These are phyloP conservation scores for Nidula niveotomentosa DNA, from an alignment of 1,284 basidiomycete species.

Conservation along the genomic window DNA sequence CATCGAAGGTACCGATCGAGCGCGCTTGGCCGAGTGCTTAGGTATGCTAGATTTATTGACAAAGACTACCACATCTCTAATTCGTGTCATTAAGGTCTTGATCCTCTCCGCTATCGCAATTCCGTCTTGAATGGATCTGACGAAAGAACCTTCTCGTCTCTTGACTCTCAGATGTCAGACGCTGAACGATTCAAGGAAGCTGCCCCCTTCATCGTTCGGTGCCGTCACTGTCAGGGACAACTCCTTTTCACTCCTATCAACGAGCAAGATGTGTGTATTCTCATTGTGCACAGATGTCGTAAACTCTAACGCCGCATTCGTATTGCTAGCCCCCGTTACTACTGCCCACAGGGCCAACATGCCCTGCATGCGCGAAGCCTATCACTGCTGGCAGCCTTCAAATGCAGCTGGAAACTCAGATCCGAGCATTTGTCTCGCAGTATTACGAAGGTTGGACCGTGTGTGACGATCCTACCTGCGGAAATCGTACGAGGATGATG, in stretches of 20 bases:
- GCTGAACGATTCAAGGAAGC: constrained; percentile 83
- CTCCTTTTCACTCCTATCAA: constrained; percentile 67
- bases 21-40: constrained; percentile 92
- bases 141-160: constrained; percentile 74
- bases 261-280: constrained; percentile 56
- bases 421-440: constrained; percentile 72
- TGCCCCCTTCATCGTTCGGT: constrained; percentile 70
- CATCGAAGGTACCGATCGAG: constrained; percentile 94
- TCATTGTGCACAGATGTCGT: neutral
- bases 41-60: constrained; percentile 46
- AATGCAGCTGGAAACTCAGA: constrained; percentile 85
- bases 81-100: constrained; percentile 59
- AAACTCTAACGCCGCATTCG: neutral
- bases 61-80: constrained; percentile 1
- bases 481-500: constrained; percentile 86
- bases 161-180: constrained; percentile 92
- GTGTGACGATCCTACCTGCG: constrained; percentile 88
- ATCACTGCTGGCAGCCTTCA: constrained; percentile 67
- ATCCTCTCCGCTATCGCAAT: constrained; percentile 75
- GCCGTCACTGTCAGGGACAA: constrained; percentile 68
- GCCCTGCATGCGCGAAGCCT: constrained; percentile 58
- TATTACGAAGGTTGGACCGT: constrained; percentile 92
- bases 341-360: constrained; percentile 48
- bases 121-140: constrained; percentile 46
- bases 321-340: constrained; percentile 34